A percentile compares a stretch with the other conserved stretches of the same genome.
phyloP scores from a whole-genome alignment of 176 grass and related monocot genomes.

The barley (Hordeum vulgare) region DNA sequence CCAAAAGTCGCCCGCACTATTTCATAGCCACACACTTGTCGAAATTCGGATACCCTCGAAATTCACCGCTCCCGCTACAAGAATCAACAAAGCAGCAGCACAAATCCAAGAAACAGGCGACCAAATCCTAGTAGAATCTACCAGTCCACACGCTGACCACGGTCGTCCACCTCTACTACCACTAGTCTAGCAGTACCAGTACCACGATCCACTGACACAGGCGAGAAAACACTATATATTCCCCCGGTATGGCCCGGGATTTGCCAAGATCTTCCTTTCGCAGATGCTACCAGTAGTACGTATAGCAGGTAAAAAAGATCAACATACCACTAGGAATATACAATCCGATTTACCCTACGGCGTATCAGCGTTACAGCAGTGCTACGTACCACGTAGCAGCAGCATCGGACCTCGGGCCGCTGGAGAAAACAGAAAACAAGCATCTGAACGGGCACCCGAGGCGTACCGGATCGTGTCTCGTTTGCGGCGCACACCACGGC shows the following conservation, averaged over 20 bases:
- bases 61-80: not conserved
- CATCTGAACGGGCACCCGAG: not conserved
- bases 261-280: constrained; percentile 15
- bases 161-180: not conserved
- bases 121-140: not conserved
- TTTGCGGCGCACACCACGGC: not conserved
- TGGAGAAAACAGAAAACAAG: not conserved
- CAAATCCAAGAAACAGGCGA: not conserved
- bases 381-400: not conserved
- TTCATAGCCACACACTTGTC: not conserved
- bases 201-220: not conserved
- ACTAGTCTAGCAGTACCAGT: not conserved
- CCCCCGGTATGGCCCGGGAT: constrained; percentile 36
- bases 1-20: not conserved
- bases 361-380: not conserved
- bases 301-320: not conserved
- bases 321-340: not conserved
- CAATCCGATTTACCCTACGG: not conserved
- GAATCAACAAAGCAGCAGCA: not conserved
- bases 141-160: not conserved
- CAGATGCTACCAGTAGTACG: not conserved
- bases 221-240: not conserved
- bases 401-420: constrained; percentile 14
- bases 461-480: constrained; percentile 10
- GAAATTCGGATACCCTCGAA: not conserved